A percentile compares a stretch with the other conserved stretches of the same genome.
These are phyloP conservation scores for Eimeria brunetti DNA, from an alignment of 169 alveolate species.

Conservation along the genomic window DNA sequence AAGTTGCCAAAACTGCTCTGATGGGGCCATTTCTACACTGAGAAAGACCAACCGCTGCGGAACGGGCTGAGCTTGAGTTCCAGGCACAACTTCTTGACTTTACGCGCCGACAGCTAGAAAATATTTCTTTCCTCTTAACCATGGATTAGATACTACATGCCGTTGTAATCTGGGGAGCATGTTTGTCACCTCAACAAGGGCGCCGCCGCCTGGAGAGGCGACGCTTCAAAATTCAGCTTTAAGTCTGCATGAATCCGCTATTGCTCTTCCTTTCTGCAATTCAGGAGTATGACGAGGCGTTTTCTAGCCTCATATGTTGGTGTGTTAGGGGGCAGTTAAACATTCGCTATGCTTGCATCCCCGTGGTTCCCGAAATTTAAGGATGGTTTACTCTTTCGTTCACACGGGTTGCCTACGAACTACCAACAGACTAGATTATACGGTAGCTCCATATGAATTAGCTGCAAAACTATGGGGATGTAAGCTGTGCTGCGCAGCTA, in stretches of 20 bases:
- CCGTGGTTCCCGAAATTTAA: neutral
- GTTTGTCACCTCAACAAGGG: neutral
- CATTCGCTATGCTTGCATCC: neutral
- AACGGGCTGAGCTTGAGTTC: neutral
- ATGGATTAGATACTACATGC: neutral
- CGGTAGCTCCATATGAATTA: neutral
- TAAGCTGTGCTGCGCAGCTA: neutral
- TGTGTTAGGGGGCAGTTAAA: neutral
- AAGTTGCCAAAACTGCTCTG: conserved; percentile 43
- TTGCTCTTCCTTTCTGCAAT: neutral
- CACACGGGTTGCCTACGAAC: too few species aligned
- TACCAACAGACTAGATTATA: neutral
- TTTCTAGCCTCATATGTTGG: neutral
- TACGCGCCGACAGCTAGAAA: neutral
- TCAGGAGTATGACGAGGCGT: neutral
- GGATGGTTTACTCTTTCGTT: neutral
- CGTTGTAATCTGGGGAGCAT: neutral
- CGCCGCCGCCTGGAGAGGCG: neutral
- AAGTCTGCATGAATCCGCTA: neutral
- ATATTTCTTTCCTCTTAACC: neutral
- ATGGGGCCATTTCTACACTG: conserved; percentile 2
- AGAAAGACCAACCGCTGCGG: neutral
- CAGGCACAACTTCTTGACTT: neutral
- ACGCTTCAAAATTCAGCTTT: neutral
- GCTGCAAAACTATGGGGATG: neutral